These are phyloP conservation scores for Tothia fuscella DNA, from an alignment of 2,329 filamentous ascomycete genomes.

Conservation along the genomic window DNA sequence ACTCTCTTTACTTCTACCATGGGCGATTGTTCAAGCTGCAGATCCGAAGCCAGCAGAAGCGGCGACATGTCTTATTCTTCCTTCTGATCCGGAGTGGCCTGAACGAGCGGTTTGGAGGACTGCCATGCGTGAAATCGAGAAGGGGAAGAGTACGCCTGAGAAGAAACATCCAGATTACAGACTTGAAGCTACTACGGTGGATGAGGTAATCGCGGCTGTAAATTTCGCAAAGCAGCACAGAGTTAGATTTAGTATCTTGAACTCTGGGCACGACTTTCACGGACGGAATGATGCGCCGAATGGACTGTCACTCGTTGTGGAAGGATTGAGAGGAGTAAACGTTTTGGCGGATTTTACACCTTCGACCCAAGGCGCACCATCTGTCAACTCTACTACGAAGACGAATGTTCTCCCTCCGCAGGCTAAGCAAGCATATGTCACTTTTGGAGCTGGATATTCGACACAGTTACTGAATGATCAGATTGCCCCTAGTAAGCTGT, in stretches of 20 bases:
- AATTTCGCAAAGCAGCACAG: conserved; percentile 4
- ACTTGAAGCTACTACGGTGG: conserved; percentile 2
- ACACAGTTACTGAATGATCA: conserved; percentile 4
- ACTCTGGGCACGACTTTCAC: conserved; percentile 9
- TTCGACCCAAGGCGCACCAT: conserved; percentile 1
- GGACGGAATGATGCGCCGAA: conserved; percentile 6
- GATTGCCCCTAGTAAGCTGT: neutral
- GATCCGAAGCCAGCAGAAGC: neutral
- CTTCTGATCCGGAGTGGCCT: conserved; percentile 6
- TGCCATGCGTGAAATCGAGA: conserved; percentile 1
- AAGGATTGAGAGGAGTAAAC: conserved; percentile 1
- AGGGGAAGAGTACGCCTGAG: neutral
- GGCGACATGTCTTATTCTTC: conserved; percentile 6
- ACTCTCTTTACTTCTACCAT: neutral
- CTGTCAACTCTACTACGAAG: conserved; percentile 2
- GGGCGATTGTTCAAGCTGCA: neutral
- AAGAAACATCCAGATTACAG: conserved; percentile 1
- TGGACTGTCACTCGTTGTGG: conserved; percentile 1
- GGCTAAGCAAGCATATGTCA: conserved; percentile 3
- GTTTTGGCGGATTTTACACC: neutral
- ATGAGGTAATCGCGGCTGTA: conserved; percentile 5
- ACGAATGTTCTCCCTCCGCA: conserved; percentile 1
- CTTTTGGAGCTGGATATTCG: conserved; percentile 3
- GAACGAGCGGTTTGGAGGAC: neutral
- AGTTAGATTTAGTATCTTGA: conserved; percentile 7